Percentiles rank a stretch among this genome's conserved stretches.
Evolutionary conservation across 768 basidiomycete species (phyloP).

Genomic region (Tephrocybe rancida): DNA sequence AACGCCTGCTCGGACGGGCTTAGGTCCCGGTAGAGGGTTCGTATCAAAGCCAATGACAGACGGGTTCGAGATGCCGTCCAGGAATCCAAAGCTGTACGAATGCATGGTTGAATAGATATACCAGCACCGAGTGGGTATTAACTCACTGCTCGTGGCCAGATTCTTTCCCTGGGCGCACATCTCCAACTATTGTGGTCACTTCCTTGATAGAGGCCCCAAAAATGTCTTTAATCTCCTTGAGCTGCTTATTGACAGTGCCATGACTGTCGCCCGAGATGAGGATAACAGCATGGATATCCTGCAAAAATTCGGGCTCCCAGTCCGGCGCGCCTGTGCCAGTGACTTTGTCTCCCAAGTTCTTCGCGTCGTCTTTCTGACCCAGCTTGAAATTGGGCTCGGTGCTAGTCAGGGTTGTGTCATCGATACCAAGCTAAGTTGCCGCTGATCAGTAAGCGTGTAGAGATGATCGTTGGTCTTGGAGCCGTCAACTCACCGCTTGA

Average conservation of each 20-base stretch:
- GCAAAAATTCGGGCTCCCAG: conserved; percentile 51
- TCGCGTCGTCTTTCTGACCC: conserved; percentile 45
- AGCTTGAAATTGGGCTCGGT: conserved; percentile 33
- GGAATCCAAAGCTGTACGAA: conserved; percentile 46
- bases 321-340: conserved; percentile 33
- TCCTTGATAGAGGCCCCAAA: conserved; percentile 44
- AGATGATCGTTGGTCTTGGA: too few species aligned
- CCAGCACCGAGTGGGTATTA: not conserved
- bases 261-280: conserved; percentile 50
- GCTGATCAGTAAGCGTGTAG: not conserved
- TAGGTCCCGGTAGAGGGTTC: conserved; percentile 37
- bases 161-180: conserved; percentile 44
- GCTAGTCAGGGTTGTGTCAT: conserved; percentile 35
- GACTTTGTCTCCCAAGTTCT: conserved; percentile 39
- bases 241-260: conserved; percentile 35
- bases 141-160: conserved; percentile 51
- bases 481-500: conserved; percentile 30
- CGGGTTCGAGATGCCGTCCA: conserved; percentile 57
- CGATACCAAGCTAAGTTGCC: conserved; percentile 36
- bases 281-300: conserved; percentile 51
- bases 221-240: conserved; percentile 33
- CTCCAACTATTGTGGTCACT: conserved; percentile 37
- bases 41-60: conserved; percentile 41
- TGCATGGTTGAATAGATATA: not conserved
- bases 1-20: conserved; percentile 40